Evolutionary conservation across 805 yeast genomes (phyloP), one percentile per base, ranked within the genome.

Genomic region (Metschnikowia reukaufii): DNA sequence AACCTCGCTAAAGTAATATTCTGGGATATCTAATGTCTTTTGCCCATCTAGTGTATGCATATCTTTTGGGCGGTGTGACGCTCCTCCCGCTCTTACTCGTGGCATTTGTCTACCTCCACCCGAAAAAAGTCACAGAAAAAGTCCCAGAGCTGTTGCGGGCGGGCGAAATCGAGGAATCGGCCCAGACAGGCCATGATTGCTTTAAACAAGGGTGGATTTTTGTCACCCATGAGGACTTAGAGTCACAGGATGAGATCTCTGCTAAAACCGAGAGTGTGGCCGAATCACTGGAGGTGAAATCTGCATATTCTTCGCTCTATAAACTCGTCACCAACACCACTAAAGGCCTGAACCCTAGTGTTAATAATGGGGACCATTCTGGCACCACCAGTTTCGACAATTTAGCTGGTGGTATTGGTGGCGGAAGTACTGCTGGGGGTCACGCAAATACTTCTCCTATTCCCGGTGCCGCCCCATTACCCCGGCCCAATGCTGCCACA

Each of bases 61-160:
- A 88, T 60, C 42, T 88, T 1, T 36, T 86, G 2, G 97, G 97
- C 6, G 97, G 97, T 0, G 41, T 89, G 6, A 88, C 97, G 0
- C 80, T 91, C 51, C 64, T 88, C 18, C 96, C 96, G 1, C 49
- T 84, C 31, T 47, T 79, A 1, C 31, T 82, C 0, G 25, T 74
- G 2, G 56, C 61, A 1, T 61, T 76, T 29, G 49, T 78, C 16
- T 77, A 64, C 52, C 54, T 72, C 31, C 67, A 74, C 39, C 70
- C 81, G 68, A 39, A 58, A 53, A 41, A 61, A 23, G 27, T 7
- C 6, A 6, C 27, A 55, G 29, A 58, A 53, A 41, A 61, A 23
- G 27, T 7, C 6, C 27, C 27, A 55, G 29, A 54, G 47, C 52
- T 63, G 4, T 66, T 84, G 42, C 81, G 77, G 52, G 81, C 84